phyloP scores from a whole-genome alignment of 2,329 filamentous ascomycete species.

The Fusarium solani-melongenae region DNA sequence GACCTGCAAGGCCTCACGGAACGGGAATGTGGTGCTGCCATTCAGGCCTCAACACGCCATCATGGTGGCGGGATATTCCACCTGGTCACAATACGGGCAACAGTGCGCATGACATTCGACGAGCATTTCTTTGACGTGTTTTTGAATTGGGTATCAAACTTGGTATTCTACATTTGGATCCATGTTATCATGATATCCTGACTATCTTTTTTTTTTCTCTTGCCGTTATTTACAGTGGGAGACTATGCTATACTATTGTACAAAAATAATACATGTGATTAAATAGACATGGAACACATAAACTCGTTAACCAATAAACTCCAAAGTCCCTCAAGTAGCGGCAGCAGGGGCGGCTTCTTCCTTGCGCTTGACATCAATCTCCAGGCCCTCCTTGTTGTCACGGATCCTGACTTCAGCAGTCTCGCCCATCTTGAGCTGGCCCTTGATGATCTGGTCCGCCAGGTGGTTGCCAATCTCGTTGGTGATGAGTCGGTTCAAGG shows the following conservation, averaged over 20 bases:
- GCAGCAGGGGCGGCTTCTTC: neutral
- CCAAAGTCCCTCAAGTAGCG: neutral
- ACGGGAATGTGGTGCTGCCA: conserved; percentile 2
- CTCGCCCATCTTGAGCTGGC: conserved; percentile 81
- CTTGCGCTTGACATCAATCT: conserved; percentile 53
- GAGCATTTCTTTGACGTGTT: neutral
- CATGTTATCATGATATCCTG: conserved; percentile 5
- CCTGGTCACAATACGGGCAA: neutral
- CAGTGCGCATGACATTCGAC: neutral
- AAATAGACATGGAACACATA: conserved; percentile 37
- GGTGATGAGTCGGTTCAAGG: conserved; percentile 89
- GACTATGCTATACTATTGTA: conserved; percentile 12
- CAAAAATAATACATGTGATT: neutral
- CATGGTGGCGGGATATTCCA: neutral
- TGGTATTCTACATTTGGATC: conserved; percentile 16
- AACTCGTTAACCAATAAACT: conserved; percentile 30
- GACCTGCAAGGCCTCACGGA: conserved; percentile 4
- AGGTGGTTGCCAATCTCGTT: conserved; percentile 90
- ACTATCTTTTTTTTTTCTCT: neutral
- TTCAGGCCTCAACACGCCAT: neutral
- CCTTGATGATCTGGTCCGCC: conserved; percentile 91
- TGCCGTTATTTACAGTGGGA: conserved; percentile 5
- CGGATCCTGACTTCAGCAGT: conserved; percentile 76
- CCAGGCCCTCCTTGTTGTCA: conserved; percentile 68
- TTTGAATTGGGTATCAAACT: conserved; percentile 16